Evolutionary conservation across 192 early-diverging fungal genomes (phyloP), one percentile per base, ranked within the genome.

Genomic region (Coemansia guatemalensis): DNA sequence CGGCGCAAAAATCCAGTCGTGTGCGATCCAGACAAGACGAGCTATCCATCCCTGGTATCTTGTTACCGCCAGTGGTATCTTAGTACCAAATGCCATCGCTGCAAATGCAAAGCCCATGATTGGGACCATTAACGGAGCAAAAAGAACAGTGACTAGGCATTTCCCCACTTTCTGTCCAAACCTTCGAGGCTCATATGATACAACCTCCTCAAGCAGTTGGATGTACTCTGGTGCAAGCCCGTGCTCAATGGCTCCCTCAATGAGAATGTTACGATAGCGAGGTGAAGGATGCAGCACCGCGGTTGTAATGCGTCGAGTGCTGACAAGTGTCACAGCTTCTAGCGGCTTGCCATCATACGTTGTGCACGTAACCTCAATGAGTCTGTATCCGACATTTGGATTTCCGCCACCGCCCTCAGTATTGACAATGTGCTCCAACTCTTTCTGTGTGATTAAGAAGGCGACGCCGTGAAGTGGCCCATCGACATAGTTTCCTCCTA

Each of bases 321-420:
- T 63, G 14, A 80, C 56, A 20, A 80, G 68, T 17, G 71, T 71
- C 23, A 56, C 44, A 7, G 71, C 77, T 18, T 41, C 27, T 32
- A 80, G 63, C 2, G 8, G 3, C 58, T 54, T 26, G 14, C 68
- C 68, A 22, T 60, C 54, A 52, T 80, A 80, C 0, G 77, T 71
- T 24, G 67, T 17, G 53, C 77, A 80, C 23, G 33, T 26, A 17
- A 80, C 59, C 27, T 70, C 58, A 21, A 71, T 44, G 21, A 74
- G 53, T 48, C 65, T 64, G 53, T 80, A 80, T 12, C 77, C 77
- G 70, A 80, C 67, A 55, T 80, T 65, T 1, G 68, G 71, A 54
- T 68, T 70, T 14, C 77, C 77, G 48, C 60, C 68, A 60, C 77
- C 77, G 57, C 77, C 77, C 44, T 80, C 77, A 0, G 77, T 80